Percentiles rank a stretch among this genome's conserved stretches.
Conservation (phyloP, 495 filamentous ascomycete genomes). For the Penicillium psychrofluorescens region DNA sequence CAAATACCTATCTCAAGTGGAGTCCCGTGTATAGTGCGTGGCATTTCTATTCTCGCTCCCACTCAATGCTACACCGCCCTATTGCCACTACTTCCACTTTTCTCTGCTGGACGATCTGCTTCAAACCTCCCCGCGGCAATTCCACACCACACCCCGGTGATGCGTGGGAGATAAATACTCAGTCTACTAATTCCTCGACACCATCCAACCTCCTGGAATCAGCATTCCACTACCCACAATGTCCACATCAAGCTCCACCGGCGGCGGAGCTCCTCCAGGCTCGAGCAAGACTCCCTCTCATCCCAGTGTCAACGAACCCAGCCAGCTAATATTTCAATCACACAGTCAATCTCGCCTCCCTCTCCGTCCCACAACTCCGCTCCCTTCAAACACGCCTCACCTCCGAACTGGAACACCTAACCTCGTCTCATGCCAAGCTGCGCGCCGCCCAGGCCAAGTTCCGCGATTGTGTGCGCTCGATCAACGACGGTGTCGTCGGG, state of each 20-base stretch:
- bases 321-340: neutral
- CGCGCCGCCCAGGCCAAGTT: conserved; percentile 87
- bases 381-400: conserved; percentile 90
- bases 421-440: conserved; percentile 78
- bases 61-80: neutral
- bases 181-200: neutral
- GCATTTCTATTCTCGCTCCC: no score
- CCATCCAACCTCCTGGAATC: neutral
- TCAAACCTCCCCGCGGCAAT: conserved; percentile 11
- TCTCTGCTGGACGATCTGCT: no score
- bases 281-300: conserved; percentile 12
- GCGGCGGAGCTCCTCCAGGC: conserved; percentile 24
- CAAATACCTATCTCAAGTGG: no score
- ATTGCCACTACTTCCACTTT: neutral
- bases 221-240: conserved; percentile 8
- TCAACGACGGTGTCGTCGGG: conserved; percentile 52
- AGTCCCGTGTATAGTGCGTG: no score
- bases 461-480: conserved; percentile 72
- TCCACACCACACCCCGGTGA: conserved; percentile 3
- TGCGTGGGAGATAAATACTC: neutral
- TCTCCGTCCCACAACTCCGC: conserved; percentile 50
- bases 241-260: conserved; percentile 17
- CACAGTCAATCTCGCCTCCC: conserved; percentile 56
- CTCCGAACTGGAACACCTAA: conserved; percentile 89
- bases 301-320: conserved; percentile 2